Conservation (phyloP, 75 land plant species). For the Selaginella tamariscina region DNA sequence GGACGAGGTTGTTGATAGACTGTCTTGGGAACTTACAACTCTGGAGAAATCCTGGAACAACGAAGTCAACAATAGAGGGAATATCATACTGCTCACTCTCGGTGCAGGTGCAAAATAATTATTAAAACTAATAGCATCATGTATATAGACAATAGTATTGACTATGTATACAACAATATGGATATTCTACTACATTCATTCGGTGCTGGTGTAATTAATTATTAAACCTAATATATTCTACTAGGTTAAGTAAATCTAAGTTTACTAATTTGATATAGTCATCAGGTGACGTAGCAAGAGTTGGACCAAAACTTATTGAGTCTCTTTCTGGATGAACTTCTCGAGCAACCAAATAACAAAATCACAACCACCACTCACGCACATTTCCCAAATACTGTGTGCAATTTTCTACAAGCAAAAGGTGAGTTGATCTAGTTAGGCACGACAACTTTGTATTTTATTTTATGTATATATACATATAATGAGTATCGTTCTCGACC, state of each 20-base stretch:
- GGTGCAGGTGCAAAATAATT: slow-evolving; percentile 18
- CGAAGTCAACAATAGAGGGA: slow-evolving; percentile 13
- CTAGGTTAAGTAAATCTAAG: neutral
- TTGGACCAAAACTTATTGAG: slow-evolving; percentile 24
- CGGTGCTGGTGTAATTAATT: neutral
- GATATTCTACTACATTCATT: neutral
- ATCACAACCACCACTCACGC: no score
- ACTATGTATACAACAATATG: neutral
- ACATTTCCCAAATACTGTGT: no score
- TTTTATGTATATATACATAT: no score
- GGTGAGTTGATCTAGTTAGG: no score
- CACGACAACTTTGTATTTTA: no score
- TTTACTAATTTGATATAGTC: neutral
- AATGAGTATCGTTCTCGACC: no score
- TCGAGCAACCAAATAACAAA: no score
- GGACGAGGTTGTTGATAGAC: slow-evolving; percentile 21
- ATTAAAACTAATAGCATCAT: no score
- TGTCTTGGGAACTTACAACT: slow-evolving; percentile 18
- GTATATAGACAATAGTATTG: neutral
- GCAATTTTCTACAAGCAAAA: no score
- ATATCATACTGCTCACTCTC: slow-evolving; percentile 21
- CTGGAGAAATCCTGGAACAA: slow-evolving; percentile 12
- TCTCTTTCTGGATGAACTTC: no score
- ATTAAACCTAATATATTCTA: neutral
- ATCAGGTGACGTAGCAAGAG: slow-evolving; percentile 26